phyloP scores from a whole-genome alignment of 2,329 filamentous ascomycete genomes.

The Amauroascus verrucosus region DNA sequence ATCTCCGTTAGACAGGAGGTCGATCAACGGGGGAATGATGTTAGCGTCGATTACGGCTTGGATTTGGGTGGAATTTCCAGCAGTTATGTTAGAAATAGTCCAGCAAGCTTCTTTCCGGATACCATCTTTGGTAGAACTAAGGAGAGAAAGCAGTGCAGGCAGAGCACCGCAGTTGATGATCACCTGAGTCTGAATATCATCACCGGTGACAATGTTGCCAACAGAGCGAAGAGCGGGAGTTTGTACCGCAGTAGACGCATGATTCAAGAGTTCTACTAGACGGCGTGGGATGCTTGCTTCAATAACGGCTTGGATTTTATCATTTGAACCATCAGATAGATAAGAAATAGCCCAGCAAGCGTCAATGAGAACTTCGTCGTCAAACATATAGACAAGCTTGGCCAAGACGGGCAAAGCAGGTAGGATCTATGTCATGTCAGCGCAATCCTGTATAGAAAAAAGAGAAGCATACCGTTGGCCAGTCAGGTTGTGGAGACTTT shows the following conservation, averaged over 20 bases:
- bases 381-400: slow-evolving; percentile 95
- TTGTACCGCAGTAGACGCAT: slow-evolving; percentile 95
- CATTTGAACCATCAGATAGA: slow-evolving; percentile 92
- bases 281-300: slow-evolving; percentile 95
- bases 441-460: not conserved
- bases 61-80: slow-evolving; percentile 95
- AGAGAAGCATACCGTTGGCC: slow-evolving; percentile 66
- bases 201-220: slow-evolving; percentile 96
- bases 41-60: slow-evolving; percentile 93
- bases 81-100: slow-evolving; percentile 99
- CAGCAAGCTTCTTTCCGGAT: slow-evolving; percentile 99
- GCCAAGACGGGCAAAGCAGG: slow-evolving; percentile 89
- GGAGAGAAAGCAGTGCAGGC: slow-evolving; percentile 78
- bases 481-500: slow-evolving; percentile 97
- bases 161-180: slow-evolving; percentile 98
- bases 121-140: slow-evolving; percentile 95
- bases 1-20: slow-evolving; percentile 90
- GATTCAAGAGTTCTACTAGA: slow-evolving; percentile 93
- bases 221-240: slow-evolving; percentile 94
- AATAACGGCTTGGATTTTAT: slow-evolving; percentile 98
- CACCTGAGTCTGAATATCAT: slow-evolving; percentile 97
- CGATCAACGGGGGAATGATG: slow-evolving; percentile 92
- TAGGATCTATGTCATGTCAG: slow-evolving; percentile 56
- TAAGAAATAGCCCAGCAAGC: slow-evolving; percentile 99
- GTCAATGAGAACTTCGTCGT: slow-evolving; percentile 96